phyloP scores from a whole-genome alignment of 345 rosid genomes.

The Arabis alpina region DNA sequence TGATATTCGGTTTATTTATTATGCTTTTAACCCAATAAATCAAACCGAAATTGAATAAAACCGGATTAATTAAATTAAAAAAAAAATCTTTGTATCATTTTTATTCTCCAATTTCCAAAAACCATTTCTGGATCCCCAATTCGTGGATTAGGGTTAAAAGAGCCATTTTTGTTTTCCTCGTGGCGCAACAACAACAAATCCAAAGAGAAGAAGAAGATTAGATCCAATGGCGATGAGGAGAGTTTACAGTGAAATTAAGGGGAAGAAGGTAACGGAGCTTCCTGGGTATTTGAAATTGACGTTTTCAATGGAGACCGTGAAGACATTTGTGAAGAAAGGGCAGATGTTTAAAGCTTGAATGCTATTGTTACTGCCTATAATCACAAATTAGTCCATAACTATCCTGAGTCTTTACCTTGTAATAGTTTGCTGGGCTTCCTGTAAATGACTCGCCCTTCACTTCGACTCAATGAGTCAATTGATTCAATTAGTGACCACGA shows the following conservation, averaged over 20 bases:
- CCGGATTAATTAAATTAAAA: neutral
- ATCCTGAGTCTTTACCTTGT: too few relatives aligned
- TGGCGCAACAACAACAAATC: constrained; percentile 26
- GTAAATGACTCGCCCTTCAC: too few relatives aligned
- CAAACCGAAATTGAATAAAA: neutral
- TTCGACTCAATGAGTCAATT: too few relatives aligned
- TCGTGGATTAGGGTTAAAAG: constrained; percentile 43
- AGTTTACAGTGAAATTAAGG: constrained; percentile 74
- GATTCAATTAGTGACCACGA: too few relatives aligned
- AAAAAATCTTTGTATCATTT: too few relatives aligned
- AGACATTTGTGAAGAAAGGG: constrained; percentile 57
- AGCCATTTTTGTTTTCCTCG: constrained; percentile 20
- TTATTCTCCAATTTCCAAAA: neutral
- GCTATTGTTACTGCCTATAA: too few relatives aligned
- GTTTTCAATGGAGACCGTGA: constrained; percentile 55
- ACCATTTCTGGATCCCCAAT: constrained; percentile 38
- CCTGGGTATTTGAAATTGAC: constrained; percentile 73
- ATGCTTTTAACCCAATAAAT: neutral
- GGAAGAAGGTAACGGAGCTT: constrained; percentile 77
- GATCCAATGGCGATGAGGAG: constrained; percentile 66
- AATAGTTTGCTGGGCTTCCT: too few relatives aligned
- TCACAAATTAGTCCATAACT: too few relatives aligned
- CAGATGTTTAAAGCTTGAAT: too few relatives aligned
- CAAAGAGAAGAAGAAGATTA: constrained; percentile 11
- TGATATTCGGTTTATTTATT: too few relatives aligned